phyloP scores from a whole-genome alignment of 2,329 filamentous ascomycete genomes.

The Sclerotinia glacialis region DNA sequence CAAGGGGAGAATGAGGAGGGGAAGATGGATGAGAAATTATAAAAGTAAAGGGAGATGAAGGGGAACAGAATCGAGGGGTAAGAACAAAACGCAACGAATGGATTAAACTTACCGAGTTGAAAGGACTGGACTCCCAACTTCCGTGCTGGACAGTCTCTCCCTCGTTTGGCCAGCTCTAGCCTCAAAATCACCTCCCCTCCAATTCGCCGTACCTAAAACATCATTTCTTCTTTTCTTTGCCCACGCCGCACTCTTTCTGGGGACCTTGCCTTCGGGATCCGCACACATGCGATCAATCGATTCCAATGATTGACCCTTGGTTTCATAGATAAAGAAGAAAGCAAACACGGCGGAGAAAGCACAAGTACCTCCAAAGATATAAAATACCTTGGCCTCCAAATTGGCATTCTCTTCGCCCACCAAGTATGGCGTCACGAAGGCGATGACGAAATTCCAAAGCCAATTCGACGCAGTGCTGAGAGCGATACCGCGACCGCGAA shows the following conservation, averaged over 20 bases:
- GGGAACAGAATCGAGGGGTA: too few species aligned
- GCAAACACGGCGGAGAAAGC: constrained; percentile 52
- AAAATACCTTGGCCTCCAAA: constrained; percentile 40
- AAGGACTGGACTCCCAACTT: background rate
- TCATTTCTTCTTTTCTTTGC: background rate
- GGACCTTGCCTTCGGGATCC: background rate
- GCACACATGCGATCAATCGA: constrained; percentile 62
- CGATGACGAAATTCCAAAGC: constrained; percentile 75
- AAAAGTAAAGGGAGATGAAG: too few species aligned
- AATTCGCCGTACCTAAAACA: background rate
- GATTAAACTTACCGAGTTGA: background rate
- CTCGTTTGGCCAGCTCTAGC: background rate
- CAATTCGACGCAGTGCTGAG: constrained; percentile 86
- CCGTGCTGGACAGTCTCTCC: background rate
- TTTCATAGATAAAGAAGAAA: constrained; percentile 59
- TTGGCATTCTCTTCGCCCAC: constrained; percentile 49
- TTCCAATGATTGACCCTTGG: constrained; percentile 69
- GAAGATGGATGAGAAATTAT: too few species aligned
- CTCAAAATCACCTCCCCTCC: background rate
- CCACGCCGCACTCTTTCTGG: background rate
- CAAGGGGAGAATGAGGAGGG: too few species aligned
- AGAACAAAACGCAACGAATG: too few species aligned
- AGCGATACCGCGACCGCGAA: constrained; percentile 70
- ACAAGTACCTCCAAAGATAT: constrained; percentile 60
- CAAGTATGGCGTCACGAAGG: constrained; percentile 70